A percentile compares a stretch with the other conserved stretches of the same genome.
phyloP scores from a whole-genome alignment of 2,329 filamentous ascomycete species.

The Trichoderma aggressivum region DNA sequence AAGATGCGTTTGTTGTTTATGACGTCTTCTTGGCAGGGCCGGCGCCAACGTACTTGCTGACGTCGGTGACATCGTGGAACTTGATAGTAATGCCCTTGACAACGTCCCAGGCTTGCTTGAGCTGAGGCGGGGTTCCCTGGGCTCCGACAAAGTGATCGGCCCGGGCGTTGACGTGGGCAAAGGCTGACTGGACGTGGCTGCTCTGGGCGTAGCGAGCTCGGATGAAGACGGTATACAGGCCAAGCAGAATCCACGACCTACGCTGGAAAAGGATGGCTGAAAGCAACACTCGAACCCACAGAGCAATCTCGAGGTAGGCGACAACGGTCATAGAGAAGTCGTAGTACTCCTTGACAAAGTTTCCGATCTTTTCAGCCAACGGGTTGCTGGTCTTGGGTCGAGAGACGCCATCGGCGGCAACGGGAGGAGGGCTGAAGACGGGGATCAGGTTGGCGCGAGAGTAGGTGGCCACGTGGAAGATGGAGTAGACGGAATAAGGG shows the following conservation, averaged over 20 bases:
- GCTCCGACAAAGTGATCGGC: constrained; percentile 79
- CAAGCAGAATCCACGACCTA: constrained; percentile 84
- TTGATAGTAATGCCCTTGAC: constrained; percentile 71
- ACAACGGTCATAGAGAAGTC: constrained; percentile 94
- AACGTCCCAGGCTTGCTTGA: constrained; percentile 74
- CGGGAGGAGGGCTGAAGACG: constrained; percentile 67
- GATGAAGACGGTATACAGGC: constrained; percentile 86
- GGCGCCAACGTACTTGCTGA: constrained; percentile 66
- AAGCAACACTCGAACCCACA: constrained; percentile 79
- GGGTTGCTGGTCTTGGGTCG: constrained; percentile 51
- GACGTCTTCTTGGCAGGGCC: constrained; percentile 49
- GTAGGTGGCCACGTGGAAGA: constrained; percentile 98
- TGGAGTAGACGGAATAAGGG: constrained; percentile 92
- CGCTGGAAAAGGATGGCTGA: constrained; percentile 84
- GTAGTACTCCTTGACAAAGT: constrained; percentile 97
- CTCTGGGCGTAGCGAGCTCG: constrained; percentile 88
- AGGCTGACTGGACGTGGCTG: constrained; percentile 82
- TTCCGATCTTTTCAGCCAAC: constrained; percentile 77
- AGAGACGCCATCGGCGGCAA: constrained; percentile 52
- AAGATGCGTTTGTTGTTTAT: constrained; percentile 25
- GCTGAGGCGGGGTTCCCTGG: constrained; percentile 79
- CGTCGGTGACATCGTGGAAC: constrained; percentile 75
- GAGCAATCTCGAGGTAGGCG: constrained; percentile 77
- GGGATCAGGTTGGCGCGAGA: constrained; percentile 90
- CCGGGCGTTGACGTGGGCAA: constrained; percentile 68